Conservation (phyloP, 2,329 filamentous ascomycete species). For the Ceratocystiopsis brevicomis region DNA sequence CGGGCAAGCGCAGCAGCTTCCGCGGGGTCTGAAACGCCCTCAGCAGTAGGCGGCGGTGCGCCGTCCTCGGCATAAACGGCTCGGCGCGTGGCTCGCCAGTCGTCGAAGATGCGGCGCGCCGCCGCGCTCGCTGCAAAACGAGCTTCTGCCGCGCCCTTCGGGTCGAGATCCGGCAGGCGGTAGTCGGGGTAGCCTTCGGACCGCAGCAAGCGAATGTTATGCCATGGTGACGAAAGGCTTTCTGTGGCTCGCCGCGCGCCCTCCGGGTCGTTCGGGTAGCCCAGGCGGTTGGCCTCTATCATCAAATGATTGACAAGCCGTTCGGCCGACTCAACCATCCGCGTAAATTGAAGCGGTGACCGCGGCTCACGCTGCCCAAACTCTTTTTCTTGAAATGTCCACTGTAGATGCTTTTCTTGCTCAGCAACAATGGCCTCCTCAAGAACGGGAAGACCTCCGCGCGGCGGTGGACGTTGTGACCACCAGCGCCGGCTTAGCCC, state of each 20-base stretch:
- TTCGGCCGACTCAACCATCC: conserved; percentile 11
- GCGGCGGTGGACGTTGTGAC: conserved; percentile 2
- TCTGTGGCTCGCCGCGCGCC: conserved; percentile 7
- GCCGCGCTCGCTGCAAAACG: conserved; percentile 12
- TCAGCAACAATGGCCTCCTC: conserved; percentile 5
- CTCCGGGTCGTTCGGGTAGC: conserved; percentile 9
- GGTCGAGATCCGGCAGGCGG: conserved; percentile 11
- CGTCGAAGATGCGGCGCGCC: conserved; percentile 11
- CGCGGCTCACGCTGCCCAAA: conserved; percentile 15
- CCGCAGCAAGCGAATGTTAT: conserved; percentile 15
- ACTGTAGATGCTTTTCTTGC: background rate
- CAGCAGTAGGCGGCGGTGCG: too few relatives aligned
- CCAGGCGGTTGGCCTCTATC: conserved; percentile 12
- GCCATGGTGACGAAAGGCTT: conserved; percentile 16
- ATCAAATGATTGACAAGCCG: conserved; percentile 16
- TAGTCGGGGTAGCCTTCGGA: conserved; percentile 18
- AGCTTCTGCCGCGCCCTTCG: conserved; percentile 4
- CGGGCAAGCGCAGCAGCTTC: too few relatives aligned
- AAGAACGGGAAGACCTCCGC: conserved; percentile 1
- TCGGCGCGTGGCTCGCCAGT: conserved; percentile 9
- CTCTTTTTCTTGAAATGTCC: too few relatives aligned
- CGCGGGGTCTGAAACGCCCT: too few relatives aligned
- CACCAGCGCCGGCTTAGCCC: conserved; percentile 6
- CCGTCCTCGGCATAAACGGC: background rate
- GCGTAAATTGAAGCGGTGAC: conserved; percentile 3